These are phyloP conservation scores for Hypomyces rosellus DNA, from an alignment of 2,329 filamentous ascomycete species.

Conservation along the genomic window DNA sequence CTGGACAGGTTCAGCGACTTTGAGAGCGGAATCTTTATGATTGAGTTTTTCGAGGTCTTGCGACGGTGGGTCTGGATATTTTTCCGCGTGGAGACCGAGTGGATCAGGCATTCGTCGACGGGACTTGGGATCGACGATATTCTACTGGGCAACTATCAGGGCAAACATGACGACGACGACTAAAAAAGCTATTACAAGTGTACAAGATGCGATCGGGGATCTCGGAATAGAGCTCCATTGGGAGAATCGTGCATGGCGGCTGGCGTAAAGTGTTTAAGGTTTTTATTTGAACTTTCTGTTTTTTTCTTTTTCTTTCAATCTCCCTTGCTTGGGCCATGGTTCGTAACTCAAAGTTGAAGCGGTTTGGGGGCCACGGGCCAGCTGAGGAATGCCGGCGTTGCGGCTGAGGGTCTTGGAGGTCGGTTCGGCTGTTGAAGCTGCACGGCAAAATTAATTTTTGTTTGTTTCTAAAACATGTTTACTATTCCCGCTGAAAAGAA, in stretches of 20 bases:
- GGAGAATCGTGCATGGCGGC: neutral
- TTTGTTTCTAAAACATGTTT: too few relatives aligned
- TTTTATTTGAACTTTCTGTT: slow-evolving; percentile 3
- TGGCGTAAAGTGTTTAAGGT: neutral
- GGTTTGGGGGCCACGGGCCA: neutral
- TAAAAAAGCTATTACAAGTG: neutral
- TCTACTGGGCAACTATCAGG: slow-evolving; percentile 64
- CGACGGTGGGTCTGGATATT: slow-evolving; percentile 97
- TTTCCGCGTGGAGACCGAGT: slow-evolving; percentile 90
- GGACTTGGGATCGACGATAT: slow-evolving; percentile 62
- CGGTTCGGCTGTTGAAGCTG: neutral
- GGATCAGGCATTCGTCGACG: slow-evolving; percentile 54
- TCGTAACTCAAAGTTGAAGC: neutral
- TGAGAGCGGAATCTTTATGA: slow-evolving; percentile 80
- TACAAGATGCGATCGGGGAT: too few relatives aligned
- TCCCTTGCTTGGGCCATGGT: neutral
- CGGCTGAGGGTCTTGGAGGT: neutral
- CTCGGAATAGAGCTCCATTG: neutral
- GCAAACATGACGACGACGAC: slow-evolving; percentile 46
- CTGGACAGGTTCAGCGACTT: slow-evolving; percentile 79
- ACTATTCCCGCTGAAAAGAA: too few relatives aligned
- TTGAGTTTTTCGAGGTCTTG: slow-evolving; percentile 81
- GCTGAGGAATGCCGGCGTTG: neutral
- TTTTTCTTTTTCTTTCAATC: slow-evolving; percentile 5
- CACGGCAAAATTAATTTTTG: neutral